Evolutionary conservation across 176 grass and related monocot genomes (phyloP).

Genomic region (Zea luxurians): DNA sequence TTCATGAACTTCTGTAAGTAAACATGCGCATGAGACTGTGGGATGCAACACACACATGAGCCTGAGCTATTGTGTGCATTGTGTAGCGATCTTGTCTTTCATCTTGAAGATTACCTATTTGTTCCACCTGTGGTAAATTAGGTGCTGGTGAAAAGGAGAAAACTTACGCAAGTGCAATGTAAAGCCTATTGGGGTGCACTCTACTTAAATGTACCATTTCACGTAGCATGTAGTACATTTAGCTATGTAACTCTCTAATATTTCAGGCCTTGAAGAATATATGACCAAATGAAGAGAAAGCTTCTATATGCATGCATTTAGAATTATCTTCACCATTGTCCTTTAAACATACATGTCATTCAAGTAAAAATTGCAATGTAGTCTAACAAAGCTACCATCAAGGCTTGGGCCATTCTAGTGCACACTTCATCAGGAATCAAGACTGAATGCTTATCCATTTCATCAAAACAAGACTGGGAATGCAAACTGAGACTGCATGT

Average conservation of each 20-base stretch:
- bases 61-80: not conserved
- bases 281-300: not conserved
- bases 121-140: not conserved
- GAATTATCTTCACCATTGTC: not conserved
- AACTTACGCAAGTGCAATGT: not conserved
- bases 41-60: not conserved
- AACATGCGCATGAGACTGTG: not conserved
- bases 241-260: not conserved
- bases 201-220: not conserved
- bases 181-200: constrained; percentile 1
- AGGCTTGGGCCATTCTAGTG: not conserved
- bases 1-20: not conserved
- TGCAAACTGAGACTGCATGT: constrained; percentile 29
- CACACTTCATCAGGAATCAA: constrained; percentile 8
- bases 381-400: not conserved
- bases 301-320: not conserved
- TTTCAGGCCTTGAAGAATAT: not conserved
- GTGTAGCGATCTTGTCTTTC: not conserved
- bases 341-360: not conserved
- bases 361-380: not conserved
- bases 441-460: constrained; percentile 14
- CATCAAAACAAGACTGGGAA: constrained; percentile 22
- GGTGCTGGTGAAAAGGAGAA: constrained; percentile 4
- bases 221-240: not conserved
- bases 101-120: not conserved